Conservation (phyloP, 176 grass and related monocot species). For the Carex parvula region DNA sequence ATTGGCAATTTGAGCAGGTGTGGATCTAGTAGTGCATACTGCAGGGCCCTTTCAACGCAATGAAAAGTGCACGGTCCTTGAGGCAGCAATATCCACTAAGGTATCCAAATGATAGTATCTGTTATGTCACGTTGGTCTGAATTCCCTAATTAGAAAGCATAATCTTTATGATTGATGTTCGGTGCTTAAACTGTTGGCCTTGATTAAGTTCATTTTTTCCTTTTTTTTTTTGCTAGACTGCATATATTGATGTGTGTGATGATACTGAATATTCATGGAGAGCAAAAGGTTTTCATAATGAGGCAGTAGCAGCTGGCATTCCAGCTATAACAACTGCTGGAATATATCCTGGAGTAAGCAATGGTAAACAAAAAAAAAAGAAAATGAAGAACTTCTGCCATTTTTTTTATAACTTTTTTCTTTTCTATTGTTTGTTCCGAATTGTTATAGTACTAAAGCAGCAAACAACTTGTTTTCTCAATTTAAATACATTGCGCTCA, state of each 20-base stretch:
- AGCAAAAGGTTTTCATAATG: slow-evolving; percentile 74
- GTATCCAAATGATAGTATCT: slow-evolving; percentile 15
- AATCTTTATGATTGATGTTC: background rate
- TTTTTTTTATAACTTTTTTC: background rate
- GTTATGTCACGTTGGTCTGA: background rate
- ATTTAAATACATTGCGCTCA: background rate
- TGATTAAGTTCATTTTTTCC: background rate
- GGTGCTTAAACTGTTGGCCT: background rate
- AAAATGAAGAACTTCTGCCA: background rate
- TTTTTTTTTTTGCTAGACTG: slow-evolving; percentile 43
- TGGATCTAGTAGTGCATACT: slow-evolving; percentile 79
- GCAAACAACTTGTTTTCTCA: background rate
- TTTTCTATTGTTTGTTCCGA: background rate
- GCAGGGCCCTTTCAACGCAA: slow-evolving; percentile 79
- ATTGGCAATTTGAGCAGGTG: slow-evolving; percentile 35
- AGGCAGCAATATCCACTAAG: slow-evolving; percentile 83
- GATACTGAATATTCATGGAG: slow-evolving; percentile 63
- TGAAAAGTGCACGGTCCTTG: slow-evolving; percentile 60
- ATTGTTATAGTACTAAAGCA: slow-evolving; percentile 2
- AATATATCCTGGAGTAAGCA: slow-evolving; percentile 98
- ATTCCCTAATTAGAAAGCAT: background rate
- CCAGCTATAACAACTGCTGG: slow-evolving; percentile 88
- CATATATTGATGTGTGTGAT: slow-evolving; percentile 92
- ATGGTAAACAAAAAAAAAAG: slow-evolving; percentile 37
- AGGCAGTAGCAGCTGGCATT: slow-evolving; percentile 69